Base-by-base conservation (phyloP, 2,329 filamentous ascomycete genomes). In the Ceratocystis diversiconidia region DNA sequence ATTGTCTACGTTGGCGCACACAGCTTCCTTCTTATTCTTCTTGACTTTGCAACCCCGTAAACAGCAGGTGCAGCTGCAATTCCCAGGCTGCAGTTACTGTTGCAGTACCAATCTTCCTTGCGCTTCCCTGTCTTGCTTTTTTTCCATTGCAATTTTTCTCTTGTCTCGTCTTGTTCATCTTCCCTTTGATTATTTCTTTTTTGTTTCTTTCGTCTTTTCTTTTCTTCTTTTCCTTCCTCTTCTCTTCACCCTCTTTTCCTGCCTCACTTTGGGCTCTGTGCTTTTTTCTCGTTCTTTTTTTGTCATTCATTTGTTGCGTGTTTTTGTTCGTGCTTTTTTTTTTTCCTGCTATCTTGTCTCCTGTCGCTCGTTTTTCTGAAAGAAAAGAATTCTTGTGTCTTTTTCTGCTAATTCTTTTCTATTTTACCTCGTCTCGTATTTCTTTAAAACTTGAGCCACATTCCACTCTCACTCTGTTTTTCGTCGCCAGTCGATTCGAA, bases 231-330 rank as follows among this genome's bases (percentile, higher is more conserved):
- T 28, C 5, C 1, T 30, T 50, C 32, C 32, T 57, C 19, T 17
- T 60, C 25, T 22, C n/a, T 36, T 36, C 17, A 55, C 32, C 25
- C 43, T 63, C 55, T 61, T 48, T 48, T 65, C 12, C 30, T 28
- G 28, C 41, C 61, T 62, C n/a, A 4, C 15, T 22, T 32, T 62
- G 41, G 22, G 61, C 43, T 62, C 61, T 43, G 41, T 46, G 41
- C 61, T 52, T 57, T 22, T 61, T 30, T 50, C 17, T 43, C 61
- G 28, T 61, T 48, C 15, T 44, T 61, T 50, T 32, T 43, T 50
- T 57, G 62, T 64, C 62, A 44, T 44, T 52, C 22, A 6, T 65
- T 65, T 48, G 36, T 57, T 46, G 59, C 25, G 52, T 64, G 32
- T 55, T 63, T 67, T 55, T 46, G 7, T 41, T 46, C 17, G 25